These are phyloP conservation scores for Turnera subulata DNA, from an alignment of 345 rosid species.

Conservation along the genomic window DNA sequence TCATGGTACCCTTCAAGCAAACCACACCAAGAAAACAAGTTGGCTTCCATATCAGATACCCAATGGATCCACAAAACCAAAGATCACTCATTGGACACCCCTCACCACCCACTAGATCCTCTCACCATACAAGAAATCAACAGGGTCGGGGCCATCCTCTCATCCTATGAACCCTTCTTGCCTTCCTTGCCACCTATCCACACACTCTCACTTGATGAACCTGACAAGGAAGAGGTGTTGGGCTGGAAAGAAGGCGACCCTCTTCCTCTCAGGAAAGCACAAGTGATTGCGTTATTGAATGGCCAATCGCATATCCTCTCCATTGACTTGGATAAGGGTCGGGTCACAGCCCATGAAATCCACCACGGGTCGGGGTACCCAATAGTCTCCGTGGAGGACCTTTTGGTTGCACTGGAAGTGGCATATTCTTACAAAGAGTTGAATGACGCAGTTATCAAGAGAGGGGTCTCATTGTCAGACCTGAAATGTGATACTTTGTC, in stretches of 20 bases:
- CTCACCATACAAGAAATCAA: conserved; percentile 55
- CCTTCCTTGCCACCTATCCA: conserved; percentile 54
- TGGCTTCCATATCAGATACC: background rate
- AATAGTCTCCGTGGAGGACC: conserved; percentile 31
- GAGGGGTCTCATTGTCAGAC: conserved; percentile 70
- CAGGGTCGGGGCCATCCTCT: conserved; percentile 44
- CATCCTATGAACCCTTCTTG: conserved; percentile 29
- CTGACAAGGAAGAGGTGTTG: conserved; percentile 48
- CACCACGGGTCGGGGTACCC: conserved; percentile 44
- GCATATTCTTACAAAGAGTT: conserved; percentile 31
- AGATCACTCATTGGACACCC: conserved; percentile 33
- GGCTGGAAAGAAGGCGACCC: conserved; percentile 66
- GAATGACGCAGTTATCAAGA: conserved; percentile 46
- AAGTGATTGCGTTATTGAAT: conserved; percentile 61
- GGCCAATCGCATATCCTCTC: conserved; percentile 42
- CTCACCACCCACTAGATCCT: conserved; percentile 75
- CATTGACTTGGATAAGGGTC: conserved; percentile 44
- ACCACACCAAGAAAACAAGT: background rate
- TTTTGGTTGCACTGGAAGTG: conserved; percentile 21
- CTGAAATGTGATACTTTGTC: conserved; percentile 46
- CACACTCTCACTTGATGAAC: conserved; percentile 41
- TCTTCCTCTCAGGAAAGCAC: conserved; percentile 61
- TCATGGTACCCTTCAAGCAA: background rate
- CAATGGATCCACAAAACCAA: conserved; percentile 6
- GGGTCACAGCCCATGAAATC: conserved; percentile 24